Percentiles rank a stretch among this genome's conserved stretches.
phyloP scores from a whole-genome alignment of 1,139 yeast genomes.

The Protomyces inundatus region DNA sequence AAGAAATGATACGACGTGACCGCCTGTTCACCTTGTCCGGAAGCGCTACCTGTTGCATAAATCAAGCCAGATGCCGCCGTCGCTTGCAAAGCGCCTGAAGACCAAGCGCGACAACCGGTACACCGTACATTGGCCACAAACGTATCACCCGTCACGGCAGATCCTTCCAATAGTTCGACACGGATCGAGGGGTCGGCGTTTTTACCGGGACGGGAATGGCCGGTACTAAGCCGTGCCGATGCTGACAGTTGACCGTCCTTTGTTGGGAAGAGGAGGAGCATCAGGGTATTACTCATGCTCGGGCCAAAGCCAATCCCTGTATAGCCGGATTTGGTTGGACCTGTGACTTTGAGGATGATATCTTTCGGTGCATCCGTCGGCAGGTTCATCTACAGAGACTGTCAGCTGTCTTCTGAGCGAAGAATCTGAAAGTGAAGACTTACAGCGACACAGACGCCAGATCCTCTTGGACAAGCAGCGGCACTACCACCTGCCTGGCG shows the following conservation, averaged over 20 bases:
- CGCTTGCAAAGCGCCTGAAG: neutral
- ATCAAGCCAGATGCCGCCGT: constrained; percentile 7
- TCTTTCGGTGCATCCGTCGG: constrained; percentile 12
- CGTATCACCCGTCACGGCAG: constrained; percentile 1
- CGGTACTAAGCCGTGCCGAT: neutral
- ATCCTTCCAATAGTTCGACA: constrained; percentile 5
- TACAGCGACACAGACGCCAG: constrained; percentile 7
- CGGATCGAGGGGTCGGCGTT: neutral
- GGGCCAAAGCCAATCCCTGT: constrained; percentile 16
- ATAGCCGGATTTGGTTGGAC: constrained; percentile 1
- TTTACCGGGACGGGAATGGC: constrained; percentile 9
- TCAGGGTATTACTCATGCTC: constrained; percentile 11
- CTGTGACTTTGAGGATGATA: constrained; percentile 11
- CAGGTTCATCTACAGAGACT: neutral
- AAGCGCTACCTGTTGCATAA: constrained; percentile 8
- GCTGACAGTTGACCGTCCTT: neutral
- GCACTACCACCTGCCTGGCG: neutral
- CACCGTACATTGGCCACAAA: constrained; percentile 12
- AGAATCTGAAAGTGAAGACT: neutral
- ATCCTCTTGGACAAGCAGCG: neutral
- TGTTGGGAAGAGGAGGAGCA: constrained; percentile 10
- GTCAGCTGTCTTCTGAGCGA: neutral
- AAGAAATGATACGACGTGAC: constrained; percentile 17
- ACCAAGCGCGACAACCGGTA: constrained; percentile 6
- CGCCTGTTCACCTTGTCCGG: constrained; percentile 8